Evolutionary conservation across 345 rosid genomes (phyloP).

Genomic region (Syzygium aqueum): DNA sequence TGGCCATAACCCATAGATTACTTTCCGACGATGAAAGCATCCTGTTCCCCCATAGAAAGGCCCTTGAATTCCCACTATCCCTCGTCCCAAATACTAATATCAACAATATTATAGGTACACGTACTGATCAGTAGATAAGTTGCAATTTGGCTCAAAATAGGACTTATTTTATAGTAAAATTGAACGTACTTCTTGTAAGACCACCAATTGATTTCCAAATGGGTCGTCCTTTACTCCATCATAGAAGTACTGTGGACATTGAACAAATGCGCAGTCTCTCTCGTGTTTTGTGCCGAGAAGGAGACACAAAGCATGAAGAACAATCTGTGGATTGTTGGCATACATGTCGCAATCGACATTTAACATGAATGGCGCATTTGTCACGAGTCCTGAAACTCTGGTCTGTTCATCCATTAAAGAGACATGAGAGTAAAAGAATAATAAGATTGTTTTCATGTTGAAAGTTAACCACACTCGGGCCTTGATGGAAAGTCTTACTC

Average conservation of each 20-base stretch:
- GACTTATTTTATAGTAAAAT: not conserved
- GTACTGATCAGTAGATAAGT: not conserved
- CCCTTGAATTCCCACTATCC: slow-evolving; percentile 56
- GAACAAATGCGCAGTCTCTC: slow-evolving; percentile 36
- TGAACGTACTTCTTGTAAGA: slow-evolving; percentile 12
- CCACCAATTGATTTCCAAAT: slow-evolving; percentile 20
- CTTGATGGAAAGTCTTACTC: not conserved
- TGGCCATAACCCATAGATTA: slow-evolving; percentile 44
- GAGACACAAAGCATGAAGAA: slow-evolving; percentile 47
- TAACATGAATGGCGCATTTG: slow-evolving; percentile 65
- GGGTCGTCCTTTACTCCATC: slow-evolving; percentile 28
- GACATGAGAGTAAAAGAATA: not conserved
- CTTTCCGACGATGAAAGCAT: slow-evolving; percentile 55
- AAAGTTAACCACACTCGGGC: not conserved
- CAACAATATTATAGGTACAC: not conserved
- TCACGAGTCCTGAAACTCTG: slow-evolving; percentile 63
- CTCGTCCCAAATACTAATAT: slow-evolving; percentile 20
- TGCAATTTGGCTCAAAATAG: not conserved
- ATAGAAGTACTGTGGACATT: slow-evolving; percentile 43
- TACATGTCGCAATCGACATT: slow-evolving; percentile 81
- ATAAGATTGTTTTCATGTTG: not conserved
- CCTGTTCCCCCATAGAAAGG: slow-evolving; percentile 48
- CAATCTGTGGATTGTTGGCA: slow-evolving; percentile 43
- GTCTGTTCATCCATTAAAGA: not conserved
- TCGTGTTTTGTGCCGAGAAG: slow-evolving; percentile 14